Conservation (phyloP, 129 eudicot genomes). For the Helianthus tuberosus region DNA sequence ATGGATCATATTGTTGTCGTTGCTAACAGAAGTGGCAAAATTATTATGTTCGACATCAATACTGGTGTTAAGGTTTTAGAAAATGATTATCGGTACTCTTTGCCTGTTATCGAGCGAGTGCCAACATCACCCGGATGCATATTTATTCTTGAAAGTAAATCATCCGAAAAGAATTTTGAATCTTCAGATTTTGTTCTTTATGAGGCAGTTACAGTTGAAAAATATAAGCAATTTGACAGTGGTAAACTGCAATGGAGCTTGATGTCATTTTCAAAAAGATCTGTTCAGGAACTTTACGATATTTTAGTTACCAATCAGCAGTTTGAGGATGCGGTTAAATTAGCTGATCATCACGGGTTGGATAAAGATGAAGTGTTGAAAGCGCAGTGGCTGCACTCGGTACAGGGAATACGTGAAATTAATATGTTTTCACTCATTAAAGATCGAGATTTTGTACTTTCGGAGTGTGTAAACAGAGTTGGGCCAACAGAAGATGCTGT, state of each 20-base stretch:
- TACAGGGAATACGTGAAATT: slow-evolving; percentile 61
- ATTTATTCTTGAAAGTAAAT: slow-evolving; percentile 70
- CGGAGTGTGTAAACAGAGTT: slow-evolving; percentile 79
- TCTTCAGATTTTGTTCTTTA: slow-evolving; percentile 39
- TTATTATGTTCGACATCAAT: slow-evolving; percentile 55
- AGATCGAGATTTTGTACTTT: slow-evolving; percentile 80
- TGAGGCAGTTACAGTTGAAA: slow-evolving; percentile 56
- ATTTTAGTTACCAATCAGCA: slow-evolving; percentile 52
- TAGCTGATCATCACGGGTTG: slow-evolving; percentile 74
- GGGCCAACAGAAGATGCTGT: slow-evolving; percentile 85
- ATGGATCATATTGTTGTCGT: slow-evolving; percentile 59
- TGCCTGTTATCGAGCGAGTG: slow-evolving; percentile 75
- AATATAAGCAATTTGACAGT: slow-evolving; percentile 44
- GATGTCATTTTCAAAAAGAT: slow-evolving; percentile 61
- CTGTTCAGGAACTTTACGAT: slow-evolving; percentile 80
- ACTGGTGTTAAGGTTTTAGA: slow-evolving; percentile 45
- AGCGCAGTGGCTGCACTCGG: slow-evolving; percentile 91
- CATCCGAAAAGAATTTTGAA: slow-evolving; percentile 44
- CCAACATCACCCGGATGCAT: slow-evolving; percentile 49
- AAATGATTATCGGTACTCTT: slow-evolving; percentile 52
- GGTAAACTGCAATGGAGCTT: slow-evolving; percentile 69
- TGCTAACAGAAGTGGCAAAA: slow-evolving; percentile 60
- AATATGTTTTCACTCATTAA: slow-evolving; percentile 55
- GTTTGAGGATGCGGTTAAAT: slow-evolving; percentile 73
- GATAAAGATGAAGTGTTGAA: slow-evolving; percentile 81